These are phyloP conservation scores for Stropharia rugosoannulata DNA, from an alignment of 768 basidiomycete genomes.

Conservation along the genomic window DNA sequence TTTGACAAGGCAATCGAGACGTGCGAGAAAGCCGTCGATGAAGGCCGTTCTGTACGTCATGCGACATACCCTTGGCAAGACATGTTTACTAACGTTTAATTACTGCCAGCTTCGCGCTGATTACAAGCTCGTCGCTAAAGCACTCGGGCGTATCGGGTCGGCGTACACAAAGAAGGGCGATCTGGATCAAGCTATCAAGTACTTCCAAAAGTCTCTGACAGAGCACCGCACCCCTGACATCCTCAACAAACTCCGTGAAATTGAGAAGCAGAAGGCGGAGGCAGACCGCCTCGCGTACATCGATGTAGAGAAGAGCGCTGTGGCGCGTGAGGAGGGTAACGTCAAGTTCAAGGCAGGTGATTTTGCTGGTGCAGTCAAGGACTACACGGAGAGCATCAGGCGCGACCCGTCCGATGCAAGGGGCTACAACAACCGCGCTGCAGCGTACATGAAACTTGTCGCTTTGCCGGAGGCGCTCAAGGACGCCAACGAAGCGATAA, in stretches of 20 bases:
- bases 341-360: slow-evolving; percentile 87
- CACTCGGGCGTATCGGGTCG: slow-evolving; percentile 85
- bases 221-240: slow-evolving; percentile 96
- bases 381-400: slow-evolving; percentile 96
- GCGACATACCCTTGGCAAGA: neutral
- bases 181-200: slow-evolving; percentile 77
- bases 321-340: slow-evolving; percentile 92
- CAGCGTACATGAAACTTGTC: slow-evolving; percentile 92
- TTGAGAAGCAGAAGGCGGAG: slow-evolving; percentile 78
- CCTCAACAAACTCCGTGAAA: slow-evolving; percentile 84
- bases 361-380: slow-evolving; percentile 89
- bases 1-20: slow-evolving; percentile 89
- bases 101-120: slow-evolving; percentile 73
- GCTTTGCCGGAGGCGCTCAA: slow-evolving; percentile 96
- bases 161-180: slow-evolving; percentile 85
- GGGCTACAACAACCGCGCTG: slow-evolving; percentile 98
- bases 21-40: slow-evolving; percentile 95
- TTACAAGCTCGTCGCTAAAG: slow-evolving; percentile 95
- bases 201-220: slow-evolving; percentile 88
- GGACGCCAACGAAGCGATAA: slow-evolving; percentile 92
- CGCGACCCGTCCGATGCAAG: slow-evolving; percentile 86
- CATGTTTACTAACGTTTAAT: neutral
- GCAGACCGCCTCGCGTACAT: slow-evolving; percentile 82
- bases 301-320: slow-evolving; percentile 78
- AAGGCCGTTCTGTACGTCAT: slow-evolving; percentile 71